Base-by-base conservation (phyloP, 2,329 filamentous ascomycete genomes). In the Aspergillus sp. region DNA sequence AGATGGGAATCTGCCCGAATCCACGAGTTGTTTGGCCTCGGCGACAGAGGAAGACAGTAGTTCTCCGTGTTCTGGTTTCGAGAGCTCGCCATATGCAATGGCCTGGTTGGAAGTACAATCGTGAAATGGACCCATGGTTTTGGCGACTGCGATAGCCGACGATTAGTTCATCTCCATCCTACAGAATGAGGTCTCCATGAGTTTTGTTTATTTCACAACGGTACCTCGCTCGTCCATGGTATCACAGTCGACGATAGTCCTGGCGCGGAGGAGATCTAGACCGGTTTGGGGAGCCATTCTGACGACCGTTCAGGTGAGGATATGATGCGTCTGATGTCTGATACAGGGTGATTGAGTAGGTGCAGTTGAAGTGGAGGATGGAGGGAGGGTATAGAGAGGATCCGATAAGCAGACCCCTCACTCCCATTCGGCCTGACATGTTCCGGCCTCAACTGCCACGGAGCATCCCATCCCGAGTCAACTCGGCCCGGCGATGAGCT, bases 51-150 rank as follows among this genome's bases (percentile, higher is more conserved):
- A 49, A 5, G 43, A 29, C 23, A 68, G 45, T 9, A 69, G 23
- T 14, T 49, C 52, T 4, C 62, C 58, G 50, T 80, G 71, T 9
- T 74, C 52, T 5, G 70, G 70, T 14, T 74, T 75, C 32, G 67
- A 71, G 23, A 82, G 66, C 57, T 82, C 79, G 45, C 65, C 64
- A 54, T 74, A 78, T 31, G 78, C 77, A 54, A 82, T 81, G 31
- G 78, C 79, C 78, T 82, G 80, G 50, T 82, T 82, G 1, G 79
- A 81, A 17, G 80, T 82, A 55, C 78, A 81, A 57, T 82, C 79
- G 4, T 73, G 67, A 52, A 81, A 82, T 1, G 77, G 77, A 13
- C 76, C 79, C 2, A 79, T 59, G 6, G 67, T 59, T 59, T 69
- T 71, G 11, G 76, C 73, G 32, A 81, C 79, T 80, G 44, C 31